A percentile compares a stretch with the other conserved stretches of the same genome.
Conservation (phyloP, 139 green algal genomes). For the Chlorella vulgaris region DNA sequence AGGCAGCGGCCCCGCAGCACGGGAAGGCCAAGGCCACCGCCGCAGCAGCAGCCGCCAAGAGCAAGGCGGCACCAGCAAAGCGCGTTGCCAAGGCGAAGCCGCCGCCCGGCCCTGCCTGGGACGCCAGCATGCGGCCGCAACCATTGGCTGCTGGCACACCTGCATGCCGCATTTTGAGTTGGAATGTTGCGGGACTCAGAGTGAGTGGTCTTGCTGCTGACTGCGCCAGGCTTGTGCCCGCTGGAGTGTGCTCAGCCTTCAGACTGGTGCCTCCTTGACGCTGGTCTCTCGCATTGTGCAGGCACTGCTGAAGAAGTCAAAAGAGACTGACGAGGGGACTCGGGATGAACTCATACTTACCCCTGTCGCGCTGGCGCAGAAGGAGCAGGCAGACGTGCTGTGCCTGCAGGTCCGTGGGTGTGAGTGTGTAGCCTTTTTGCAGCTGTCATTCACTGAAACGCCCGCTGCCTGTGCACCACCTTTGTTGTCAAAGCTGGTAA, state of each 20-base stretch:
- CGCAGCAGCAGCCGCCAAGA: not conserved
- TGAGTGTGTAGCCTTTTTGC: not conserved
- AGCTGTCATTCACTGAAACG: not conserved
- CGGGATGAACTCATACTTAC: slow-evolving; percentile 6
- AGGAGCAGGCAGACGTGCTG: slow-evolving; percentile 63
- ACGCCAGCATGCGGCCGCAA: slow-evolving; percentile 21
- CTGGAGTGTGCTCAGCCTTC: not conserved
- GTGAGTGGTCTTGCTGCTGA: not conserved
- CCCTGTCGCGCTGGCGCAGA: slow-evolving; percentile 50
- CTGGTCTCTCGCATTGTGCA: slow-evolving; percentile 33
- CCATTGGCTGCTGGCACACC: not conserved
- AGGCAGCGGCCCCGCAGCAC: not conserved
- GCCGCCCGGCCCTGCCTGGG: not conserved
- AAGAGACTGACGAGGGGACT: slow-evolving; percentile 27
- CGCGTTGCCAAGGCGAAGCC: slow-evolving; percentile 14
- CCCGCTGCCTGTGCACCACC: not conserved
- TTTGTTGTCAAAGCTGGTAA: too few relatives aligned
- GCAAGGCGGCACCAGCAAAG: slow-evolving; percentile 4
- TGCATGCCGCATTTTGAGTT: slow-evolving; percentile 46
- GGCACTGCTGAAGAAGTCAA: slow-evolving; percentile 69
- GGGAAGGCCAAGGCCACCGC: not conserved
- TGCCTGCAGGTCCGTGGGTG: slow-evolving; percentile 39
- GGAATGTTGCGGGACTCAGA: slow-evolving; percentile 68
- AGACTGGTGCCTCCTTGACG: not conserved
- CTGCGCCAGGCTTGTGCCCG: not conserved